Conservation (phyloP, 352 stramenopile genomes). For the Phytopythium chamaehyphon region DNA sequence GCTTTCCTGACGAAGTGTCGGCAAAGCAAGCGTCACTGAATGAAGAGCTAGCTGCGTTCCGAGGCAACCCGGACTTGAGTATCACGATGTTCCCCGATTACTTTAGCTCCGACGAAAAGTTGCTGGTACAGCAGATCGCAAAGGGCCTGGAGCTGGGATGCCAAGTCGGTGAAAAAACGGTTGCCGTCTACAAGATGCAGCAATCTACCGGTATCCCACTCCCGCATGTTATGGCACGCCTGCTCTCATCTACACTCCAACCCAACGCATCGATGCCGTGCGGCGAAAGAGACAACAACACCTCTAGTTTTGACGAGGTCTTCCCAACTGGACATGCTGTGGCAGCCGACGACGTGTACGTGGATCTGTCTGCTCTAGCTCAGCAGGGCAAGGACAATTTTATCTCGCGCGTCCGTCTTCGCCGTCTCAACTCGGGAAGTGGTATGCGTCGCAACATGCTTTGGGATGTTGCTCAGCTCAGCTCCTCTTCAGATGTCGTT, state of each 20-base stretch:
- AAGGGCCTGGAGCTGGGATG: slow-evolving; percentile 49
- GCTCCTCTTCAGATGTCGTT: slow-evolving; percentile 40
- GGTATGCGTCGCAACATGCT: slow-evolving; percentile 71
- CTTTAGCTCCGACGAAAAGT: slow-evolving; percentile 49
- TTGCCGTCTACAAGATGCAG: slow-evolving; percentile 56
- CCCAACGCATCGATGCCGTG: slow-evolving; percentile 4
- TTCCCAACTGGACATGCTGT: slow-evolving; percentile 1
- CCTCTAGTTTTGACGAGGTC: too few species aligned
- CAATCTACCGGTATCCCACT: slow-evolving; percentile 5
- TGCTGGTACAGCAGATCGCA: slow-evolving; percentile 43
- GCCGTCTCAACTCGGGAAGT: slow-evolving; percentile 48
- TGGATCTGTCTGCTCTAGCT: slow-evolving; percentile 63
- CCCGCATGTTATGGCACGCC: slow-evolving; percentile 5
- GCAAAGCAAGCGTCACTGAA: slow-evolving; percentile 37
- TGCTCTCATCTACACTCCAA: slow-evolving; percentile 6
- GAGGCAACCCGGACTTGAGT: slow-evolving; percentile 29
- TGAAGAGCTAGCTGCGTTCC: slow-evolving; percentile 65
- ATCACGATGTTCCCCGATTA: slow-evolving; percentile 73
- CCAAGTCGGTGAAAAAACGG: slow-evolving; percentile 57
- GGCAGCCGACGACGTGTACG: slow-evolving; percentile 52
- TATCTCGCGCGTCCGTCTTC: slow-evolving; percentile 51
- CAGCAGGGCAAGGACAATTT: slow-evolving; percentile 76
- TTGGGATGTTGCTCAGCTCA: slow-evolving; percentile 67
- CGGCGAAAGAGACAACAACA: slow-evolving; percentile 1
- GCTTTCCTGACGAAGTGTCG: background rate